phyloP scores from a whole-genome alignment of 2,329 filamentous ascomycete species.

The Hypomyces rosellus region DNA sequence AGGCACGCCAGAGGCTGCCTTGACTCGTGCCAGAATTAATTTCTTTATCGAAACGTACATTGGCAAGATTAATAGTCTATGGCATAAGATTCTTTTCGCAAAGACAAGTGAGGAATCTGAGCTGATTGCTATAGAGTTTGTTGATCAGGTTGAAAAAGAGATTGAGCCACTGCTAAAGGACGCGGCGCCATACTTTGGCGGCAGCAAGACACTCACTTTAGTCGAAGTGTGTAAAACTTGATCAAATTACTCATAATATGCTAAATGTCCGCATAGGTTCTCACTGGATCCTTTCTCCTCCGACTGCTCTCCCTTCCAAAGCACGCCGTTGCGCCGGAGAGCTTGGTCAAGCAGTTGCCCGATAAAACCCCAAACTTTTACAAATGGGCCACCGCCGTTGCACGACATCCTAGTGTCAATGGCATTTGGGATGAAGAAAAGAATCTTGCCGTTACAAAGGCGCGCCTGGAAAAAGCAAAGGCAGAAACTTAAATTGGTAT shows the following conservation, averaged over 20 bases:
- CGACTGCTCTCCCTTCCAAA: slow-evolving; percentile 51
- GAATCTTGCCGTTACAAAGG: slow-evolving; percentile 15
- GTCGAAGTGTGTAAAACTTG: slow-evolving; percentile 54
- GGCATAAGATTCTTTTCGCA: slow-evolving; percentile 42
- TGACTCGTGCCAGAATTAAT: slow-evolving; percentile 57
- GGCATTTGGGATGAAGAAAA: slow-evolving; percentile 52
- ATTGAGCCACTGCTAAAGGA: slow-evolving; percentile 62
- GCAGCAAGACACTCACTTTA: slow-evolving; percentile 58
- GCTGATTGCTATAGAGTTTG: slow-evolving; percentile 41
- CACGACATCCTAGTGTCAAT: slow-evolving; percentile 59
- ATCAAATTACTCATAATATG: not conserved
- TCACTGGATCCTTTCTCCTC: slow-evolving; percentile 61
- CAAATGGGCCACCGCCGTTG: slow-evolving; percentile 58
- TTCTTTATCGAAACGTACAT: slow-evolving; percentile 70
- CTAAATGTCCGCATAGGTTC: slow-evolving; percentile 36
- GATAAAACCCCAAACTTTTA: slow-evolving; percentile 58
- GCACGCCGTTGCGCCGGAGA: slow-evolving; percentile 46
- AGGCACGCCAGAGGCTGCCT: slow-evolving; percentile 45
- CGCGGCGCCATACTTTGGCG: slow-evolving; percentile 57
- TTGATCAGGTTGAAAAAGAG: slow-evolving; percentile 57
- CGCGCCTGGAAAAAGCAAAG: slow-evolving; percentile 14
- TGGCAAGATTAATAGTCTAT: slow-evolving; percentile 48
- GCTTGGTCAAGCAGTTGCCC: slow-evolving; percentile 39
- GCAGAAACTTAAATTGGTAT: not conserved
- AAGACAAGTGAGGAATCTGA: slow-evolving; percentile 45